Percentiles rank a stretch among this genome's conserved stretches.
These are phyloP conservation scores for Citrullus amarus DNA, from an alignment of 306 rosid species.

Conservation along the genomic window DNA sequence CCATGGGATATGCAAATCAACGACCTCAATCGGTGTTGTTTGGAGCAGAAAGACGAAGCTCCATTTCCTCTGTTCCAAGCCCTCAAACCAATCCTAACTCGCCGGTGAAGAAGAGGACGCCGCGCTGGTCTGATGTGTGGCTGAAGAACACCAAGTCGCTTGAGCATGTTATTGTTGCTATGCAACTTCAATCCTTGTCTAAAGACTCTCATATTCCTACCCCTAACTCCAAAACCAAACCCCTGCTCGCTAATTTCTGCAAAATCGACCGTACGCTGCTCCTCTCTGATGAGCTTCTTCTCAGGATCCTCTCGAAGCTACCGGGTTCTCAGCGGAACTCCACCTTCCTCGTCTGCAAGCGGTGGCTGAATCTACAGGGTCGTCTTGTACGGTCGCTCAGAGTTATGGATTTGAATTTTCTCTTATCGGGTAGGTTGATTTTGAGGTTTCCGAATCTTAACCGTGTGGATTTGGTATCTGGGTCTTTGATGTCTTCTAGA, in stretches of 20 bases:
- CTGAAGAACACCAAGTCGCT: slow-evolving; percentile 41
- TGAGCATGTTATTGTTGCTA: slow-evolving; percentile 38
- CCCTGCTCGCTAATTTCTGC: slow-evolving; percentile 24
- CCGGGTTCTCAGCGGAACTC: slow-evolving; percentile 49
- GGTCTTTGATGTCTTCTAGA: slow-evolving; percentile 32
- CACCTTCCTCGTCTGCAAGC: slow-evolving; percentile 66
- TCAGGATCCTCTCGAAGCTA: slow-evolving; percentile 43
- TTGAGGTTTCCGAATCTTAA: slow-evolving; percentile 70
- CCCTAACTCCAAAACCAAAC: slow-evolving; percentile 14
- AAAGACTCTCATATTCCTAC: background rate
- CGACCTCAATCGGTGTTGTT: slow-evolving; percentile 30
- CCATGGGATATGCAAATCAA: background rate
- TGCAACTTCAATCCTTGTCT: slow-evolving; percentile 48
- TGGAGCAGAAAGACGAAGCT: slow-evolving; percentile 20
- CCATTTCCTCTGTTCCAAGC: slow-evolving; percentile 15
- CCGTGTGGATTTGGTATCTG: slow-evolving; percentile 56
- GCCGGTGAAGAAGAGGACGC: slow-evolving; percentile 19
- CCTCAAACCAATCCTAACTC: slow-evolving; percentile 12
- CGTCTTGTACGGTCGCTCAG: slow-evolving; percentile 50
- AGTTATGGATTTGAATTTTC: slow-evolving; percentile 60
- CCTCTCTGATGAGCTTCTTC: slow-evolving; percentile 56
- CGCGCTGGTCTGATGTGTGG: slow-evolving; percentile 65
- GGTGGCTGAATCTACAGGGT: slow-evolving; percentile 82
- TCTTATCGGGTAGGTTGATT: slow-evolving; percentile 68
- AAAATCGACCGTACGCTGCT: slow-evolving; percentile 37